phyloP scores from a whole-genome alignment of 192 early-diverging fungal species.

The Hyaloraphidium curvatum region DNA sequence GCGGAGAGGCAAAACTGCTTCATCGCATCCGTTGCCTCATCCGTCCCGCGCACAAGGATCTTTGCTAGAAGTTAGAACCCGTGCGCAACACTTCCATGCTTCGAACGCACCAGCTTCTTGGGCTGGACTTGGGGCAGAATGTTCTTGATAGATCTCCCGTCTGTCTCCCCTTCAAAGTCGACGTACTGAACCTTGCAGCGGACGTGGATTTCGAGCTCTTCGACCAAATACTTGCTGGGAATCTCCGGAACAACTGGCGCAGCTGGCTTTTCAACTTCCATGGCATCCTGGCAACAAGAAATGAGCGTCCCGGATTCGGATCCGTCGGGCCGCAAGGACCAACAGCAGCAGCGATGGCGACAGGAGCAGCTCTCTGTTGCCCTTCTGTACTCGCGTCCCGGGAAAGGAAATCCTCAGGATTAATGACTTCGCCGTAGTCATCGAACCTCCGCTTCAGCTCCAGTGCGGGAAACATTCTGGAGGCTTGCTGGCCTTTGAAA shows the following conservation, averaged over 20 bases:
- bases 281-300: conserved; percentile 14
- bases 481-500: not conserved
- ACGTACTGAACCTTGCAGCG: conserved; percentile 63
- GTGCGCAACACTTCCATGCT: not conserved
- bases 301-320: not conserved
- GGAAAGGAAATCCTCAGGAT: conserved; percentile 31
- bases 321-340: too few relatives aligned
- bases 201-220: conserved; percentile 34
- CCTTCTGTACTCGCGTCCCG: too few relatives aligned
- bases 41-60: conserved; percentile 71
- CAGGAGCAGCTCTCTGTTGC: too few relatives aligned
- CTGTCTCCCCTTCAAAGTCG: conserved; percentile 81
- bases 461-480: conserved; percentile 60
- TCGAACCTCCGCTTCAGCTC: conserved; percentile 71
- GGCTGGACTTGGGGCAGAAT: conserved; percentile 65
- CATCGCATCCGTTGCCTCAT: conserved; percentile 44
- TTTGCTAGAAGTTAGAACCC: conserved; percentile 1
- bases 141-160: conserved; percentile 65
- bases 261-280: conserved; percentile 27
- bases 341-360: too few relatives aligned
- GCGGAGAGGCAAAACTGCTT: conserved; percentile 35
- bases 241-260: conserved; percentile 25
- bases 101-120: conserved; percentile 46
- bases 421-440: conserved; percentile 78
- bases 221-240: conserved; percentile 62